A percentile compares a stretch with the other conserved stretches of the same genome.
phyloP scores from a whole-genome alignment of 306 rosid genomes.

The Pueraria montana region DNA sequence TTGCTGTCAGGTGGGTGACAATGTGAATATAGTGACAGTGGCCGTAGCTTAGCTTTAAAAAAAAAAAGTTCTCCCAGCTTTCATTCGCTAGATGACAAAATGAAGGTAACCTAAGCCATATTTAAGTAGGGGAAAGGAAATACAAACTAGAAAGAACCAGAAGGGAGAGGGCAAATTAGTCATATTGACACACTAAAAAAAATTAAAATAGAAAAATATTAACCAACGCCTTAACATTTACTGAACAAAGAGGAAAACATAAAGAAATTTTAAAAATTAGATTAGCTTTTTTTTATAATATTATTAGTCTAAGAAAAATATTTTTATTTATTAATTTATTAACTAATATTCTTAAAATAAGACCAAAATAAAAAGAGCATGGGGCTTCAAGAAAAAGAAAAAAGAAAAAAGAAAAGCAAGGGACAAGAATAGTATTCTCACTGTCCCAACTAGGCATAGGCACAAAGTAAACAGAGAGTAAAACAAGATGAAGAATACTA shows the following conservation, averaged over 20 bases:
- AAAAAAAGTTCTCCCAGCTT: conserved; percentile 31
- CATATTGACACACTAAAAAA: not conserved
- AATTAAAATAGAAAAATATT: not conserved
- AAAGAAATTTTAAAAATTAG: too few species aligned
- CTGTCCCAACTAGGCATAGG: not conserved
- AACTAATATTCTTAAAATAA: not conserved
- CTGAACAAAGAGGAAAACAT: not conserved
- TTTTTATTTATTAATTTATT: not conserved
- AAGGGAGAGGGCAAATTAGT: not conserved
- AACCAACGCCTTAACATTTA: not conserved
- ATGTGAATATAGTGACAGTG: conserved; percentile 44
- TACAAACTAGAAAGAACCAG: not conserved
- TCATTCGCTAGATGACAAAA: conserved; percentile 31
- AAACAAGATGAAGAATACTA: too few species aligned
- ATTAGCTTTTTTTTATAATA: not conserved
- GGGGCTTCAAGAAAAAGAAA: not conserved
- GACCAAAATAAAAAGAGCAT: not conserved
- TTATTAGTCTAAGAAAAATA: not conserved
- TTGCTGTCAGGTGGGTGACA: conserved; percentile 42
- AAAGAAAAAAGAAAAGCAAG: not conserved
- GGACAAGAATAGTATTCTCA: not conserved
- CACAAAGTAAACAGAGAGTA: not conserved
- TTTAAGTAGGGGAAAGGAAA: too few species aligned
- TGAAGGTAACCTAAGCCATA: not conserved
- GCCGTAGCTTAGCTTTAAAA: conserved; percentile 22